Base-by-base conservation (phyloP, 2,329 filamentous ascomycete species). In the Hypoxylon sp. region DNA sequence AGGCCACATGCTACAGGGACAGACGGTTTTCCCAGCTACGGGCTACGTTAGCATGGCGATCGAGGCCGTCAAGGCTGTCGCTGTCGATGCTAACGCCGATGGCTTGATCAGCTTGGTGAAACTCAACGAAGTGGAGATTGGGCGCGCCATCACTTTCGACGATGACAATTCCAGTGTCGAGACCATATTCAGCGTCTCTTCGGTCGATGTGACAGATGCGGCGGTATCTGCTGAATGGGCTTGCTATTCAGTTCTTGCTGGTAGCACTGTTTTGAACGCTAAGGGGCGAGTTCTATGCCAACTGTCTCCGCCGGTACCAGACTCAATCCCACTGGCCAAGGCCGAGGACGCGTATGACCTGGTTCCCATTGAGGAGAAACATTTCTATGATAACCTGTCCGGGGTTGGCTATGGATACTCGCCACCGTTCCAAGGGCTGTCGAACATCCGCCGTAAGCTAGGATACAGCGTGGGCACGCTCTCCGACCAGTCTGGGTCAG, bases 21-120 rank as follows among this genome's bases (percentile, higher is more conserved):
- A 61, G 21, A 48, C 46, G 8, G 57, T 61, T 3, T 56, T 65
- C 43, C 62, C 62, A 7, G 56, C 51, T 12, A 55, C 57, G 6
- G 62, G 50, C 12, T 65, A 61, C 25, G 45, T 65, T 23, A 51
- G 47, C 29, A 51, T 51, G 47, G 47, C 47, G 5, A 51, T 37
- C 21, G 47, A 51, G 32, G 48, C 48, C 48, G 21, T 52, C 19
- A 52, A 52, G 23, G 34, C 43, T 34, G 25, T 56, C 23, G 45
- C 46, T 9, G 23, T 58, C 16, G 57, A 65, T 45, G 27, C 27
- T 14, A 37, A 41, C 23, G n/a, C 41, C 29, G 23, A 51, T 46
- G 30, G 21, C 16, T 47, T 51, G 25, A 54, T 61, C 7, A 27
- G 48, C 14, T 9, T 59, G 11, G 43, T 59, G 12, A 52, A 39